Base-by-base conservation (phyloP, 1,284 basidiomycete genomes). In the Xerocomus cyaneibrunnescens region DNA sequence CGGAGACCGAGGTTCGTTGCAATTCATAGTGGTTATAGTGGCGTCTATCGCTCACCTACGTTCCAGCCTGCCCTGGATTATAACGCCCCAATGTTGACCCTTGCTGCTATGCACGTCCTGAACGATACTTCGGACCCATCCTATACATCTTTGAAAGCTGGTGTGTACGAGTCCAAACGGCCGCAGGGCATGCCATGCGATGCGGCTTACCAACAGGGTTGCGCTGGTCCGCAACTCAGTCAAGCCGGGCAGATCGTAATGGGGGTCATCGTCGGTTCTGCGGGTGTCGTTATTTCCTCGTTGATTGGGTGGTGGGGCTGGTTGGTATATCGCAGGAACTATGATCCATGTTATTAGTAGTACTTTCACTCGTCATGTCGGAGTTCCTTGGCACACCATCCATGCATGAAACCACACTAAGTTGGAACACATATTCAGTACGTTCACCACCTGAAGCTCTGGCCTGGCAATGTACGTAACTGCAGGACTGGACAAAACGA, bases 51-150 rank as follows among this genome's bases (percentile, higher is more conserved):
- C 52, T 62, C 57, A 73, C 53, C 64, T 45, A 47, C 19, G 68
- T 59, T 47, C 12, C 49, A 86, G 80, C 77, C 85, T 50, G 89
- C 85, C 28, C 71, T 92, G 40, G 89, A 92, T 59, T 94, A 94
- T 68, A 92, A 90, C 58, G 89, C 93, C 2, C 92, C 92, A 2
- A 75, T 96, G 69, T 76, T 95, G 16, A 87, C 89, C 5, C 77
- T 96, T 22, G 83, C 87, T 0, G 88, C 92, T 12, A 84, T 85
- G 74, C 83, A 85, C 50, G 77, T 85, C 37, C 64, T 86, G 50
- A 84, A 79, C 55, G 81, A 84, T 54, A 77, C 78, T 2, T 72
- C 74, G n/a, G 90, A 95, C 60, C 93, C 93, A 1, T 91, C 78
- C 70, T 96, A 84, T 65, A 89, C 87, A 22, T 69, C 75, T 12